Evolutionary conservation across 257 asterid genomes (phyloP).

Genomic region (Solanum virginianum): DNA sequence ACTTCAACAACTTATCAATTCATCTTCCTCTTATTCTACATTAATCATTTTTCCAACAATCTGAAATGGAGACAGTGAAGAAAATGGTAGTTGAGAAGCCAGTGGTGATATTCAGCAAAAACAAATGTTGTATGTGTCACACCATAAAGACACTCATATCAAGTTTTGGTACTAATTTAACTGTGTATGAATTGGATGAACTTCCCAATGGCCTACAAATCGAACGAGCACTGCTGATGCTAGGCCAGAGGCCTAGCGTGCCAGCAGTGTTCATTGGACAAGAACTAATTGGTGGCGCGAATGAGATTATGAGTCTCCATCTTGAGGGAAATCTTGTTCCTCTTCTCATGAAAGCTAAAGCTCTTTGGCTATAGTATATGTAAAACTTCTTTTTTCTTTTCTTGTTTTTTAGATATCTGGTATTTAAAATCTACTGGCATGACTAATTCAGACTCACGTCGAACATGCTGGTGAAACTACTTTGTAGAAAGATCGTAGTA

Average conservation of each 20-base stretch:
- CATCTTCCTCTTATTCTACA: not conserved
- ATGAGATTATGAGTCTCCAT: constrained; percentile 73
- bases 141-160: constrained; percentile 46
- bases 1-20: not conserved
- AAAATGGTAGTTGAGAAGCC: constrained; percentile 47
- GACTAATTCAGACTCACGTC: not conserved
- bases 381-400: not conserved
- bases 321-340: constrained; percentile 51
- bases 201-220: constrained; percentile 44
- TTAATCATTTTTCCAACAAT: not conserved
- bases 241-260: constrained; percentile 21
- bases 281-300: constrained; percentile 51
- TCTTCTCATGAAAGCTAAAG: constrained; percentile 64
- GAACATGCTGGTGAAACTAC: not conserved
- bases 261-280: constrained; percentile 66
- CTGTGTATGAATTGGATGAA: constrained; percentile 50
- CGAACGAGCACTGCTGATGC: constrained; percentile 35
- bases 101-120: constrained; percentile 69
- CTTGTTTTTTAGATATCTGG: not conserved
- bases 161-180: constrained; percentile 60
- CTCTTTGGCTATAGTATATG: constrained; percentile 33
- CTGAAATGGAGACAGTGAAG: constrained; percentile 36
- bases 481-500: too few species aligned
- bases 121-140: constrained; percentile 62
- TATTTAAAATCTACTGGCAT: not conserved